Evolutionary conservation across 1,284 basidiomycete species (phyloP), one percentile per base, ranked within the genome.

Genomic region (Lentinus polychrous): DNA sequence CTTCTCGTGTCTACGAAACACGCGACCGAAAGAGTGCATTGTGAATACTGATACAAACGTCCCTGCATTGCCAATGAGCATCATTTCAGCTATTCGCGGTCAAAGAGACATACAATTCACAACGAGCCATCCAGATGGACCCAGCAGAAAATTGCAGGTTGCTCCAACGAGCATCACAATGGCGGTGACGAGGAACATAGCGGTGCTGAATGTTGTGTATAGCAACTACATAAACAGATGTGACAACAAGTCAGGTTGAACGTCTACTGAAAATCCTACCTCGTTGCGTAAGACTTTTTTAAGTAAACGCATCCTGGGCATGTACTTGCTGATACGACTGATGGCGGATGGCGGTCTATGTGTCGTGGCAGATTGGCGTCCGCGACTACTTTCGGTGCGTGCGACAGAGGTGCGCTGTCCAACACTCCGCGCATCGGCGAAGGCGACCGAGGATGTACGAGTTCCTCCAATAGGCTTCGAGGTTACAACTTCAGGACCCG

Each of bases 21-120:
- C 81, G 24, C 79, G 72, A 37, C 74, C 69, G 57, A 81, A 82
- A 59, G 78, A 83, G 53, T 82, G 78, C 50, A 83, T 71, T 5
- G 76, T 73, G 41, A 82, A 66, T 12, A 77, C 41, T 0, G 81
- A 83, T 22, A 82, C 71, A 33, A 81, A 58, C 5, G 70, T 69
- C 81, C 79, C 81, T 83, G 54, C 8, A 15, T 39, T 32, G 22
- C 48, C 33, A 22, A 27, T 59, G 37, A 55, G 46, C 35, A 46
- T 12, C 15, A 33, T 17, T 48, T 31, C n/a, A n/a, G 35, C 15
- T 20, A 24, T 18, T 18, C 23, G 22, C 27, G 23, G 31, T 24
- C 44, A 24, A 3, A 17, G 42, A 6, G n/a, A 66, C 78, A 55
- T 59, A 82, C 81, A 83, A 56, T 79, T 76, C 7, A 81, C 49